Evolutionary conservation across 2,329 filamentous ascomycete species (phyloP).

Genomic region (Sporothrix curviconia): DNA sequence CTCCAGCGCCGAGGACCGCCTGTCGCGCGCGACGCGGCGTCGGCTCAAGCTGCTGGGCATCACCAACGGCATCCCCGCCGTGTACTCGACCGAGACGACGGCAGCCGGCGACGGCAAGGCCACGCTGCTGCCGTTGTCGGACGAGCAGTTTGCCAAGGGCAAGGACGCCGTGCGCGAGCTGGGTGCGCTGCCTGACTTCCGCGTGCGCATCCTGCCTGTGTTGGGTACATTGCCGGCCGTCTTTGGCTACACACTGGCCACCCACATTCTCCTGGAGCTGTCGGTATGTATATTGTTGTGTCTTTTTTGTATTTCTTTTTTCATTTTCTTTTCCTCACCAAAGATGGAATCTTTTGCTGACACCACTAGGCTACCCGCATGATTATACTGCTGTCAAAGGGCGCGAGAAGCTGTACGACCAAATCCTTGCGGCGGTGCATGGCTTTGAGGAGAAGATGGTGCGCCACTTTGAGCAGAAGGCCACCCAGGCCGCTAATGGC

Average conservation of each 20-base stretch:
- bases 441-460: constrained; percentile 71
- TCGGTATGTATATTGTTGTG: constrained; percentile 25
- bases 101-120: constrained; percentile 84
- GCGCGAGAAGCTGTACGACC: constrained; percentile 87
- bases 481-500: neutral
- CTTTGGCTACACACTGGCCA: constrained; percentile 86
- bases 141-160: constrained; percentile 83
- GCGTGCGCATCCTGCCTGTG: constrained; percentile 89
- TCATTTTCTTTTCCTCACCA: too few species aligned
- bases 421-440: constrained; percentile 69
- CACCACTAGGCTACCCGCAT: constrained; percentile 64
- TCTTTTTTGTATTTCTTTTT: neutral
- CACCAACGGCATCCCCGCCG: constrained; percentile 77
- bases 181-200: constrained; percentile 83
- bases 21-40: constrained; percentile 78
- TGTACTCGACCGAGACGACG: constrained; percentile 72
- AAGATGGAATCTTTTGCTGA: neutral
- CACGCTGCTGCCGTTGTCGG: constrained; percentile 74
- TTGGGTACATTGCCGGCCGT: constrained; percentile 96
- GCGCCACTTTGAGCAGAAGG: constrained; percentile 27
- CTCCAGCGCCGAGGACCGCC: constrained; percentile 75
- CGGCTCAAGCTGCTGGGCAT: constrained; percentile 72
- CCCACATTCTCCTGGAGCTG: constrained; percentile 82
- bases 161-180: constrained; percentile 67
- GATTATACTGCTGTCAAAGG: constrained; percentile 77